These are phyloP conservation scores for Neurospora tetrasperma DNA, from an alignment of 495 filamentous ascomycete genomes.

Conservation along the genomic window DNA sequence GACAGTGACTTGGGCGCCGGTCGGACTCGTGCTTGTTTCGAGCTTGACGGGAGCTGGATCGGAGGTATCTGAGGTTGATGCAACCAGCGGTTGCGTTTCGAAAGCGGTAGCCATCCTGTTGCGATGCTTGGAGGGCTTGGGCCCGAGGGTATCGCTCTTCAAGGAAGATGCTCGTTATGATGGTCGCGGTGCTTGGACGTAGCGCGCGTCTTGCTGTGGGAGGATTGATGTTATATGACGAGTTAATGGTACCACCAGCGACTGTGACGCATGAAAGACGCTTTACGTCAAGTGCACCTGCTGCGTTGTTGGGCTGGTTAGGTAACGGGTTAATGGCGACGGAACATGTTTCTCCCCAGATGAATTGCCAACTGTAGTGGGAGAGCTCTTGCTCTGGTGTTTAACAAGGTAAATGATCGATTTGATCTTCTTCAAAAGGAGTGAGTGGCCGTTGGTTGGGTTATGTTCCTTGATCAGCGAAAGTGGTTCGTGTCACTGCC, in stretches of 20 bases:
- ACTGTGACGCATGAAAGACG: not conserved
- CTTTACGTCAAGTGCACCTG: not conserved
- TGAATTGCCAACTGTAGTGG: not conserved
- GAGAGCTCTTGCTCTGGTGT: not conserved
- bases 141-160: not conserved
- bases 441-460: not conserved
- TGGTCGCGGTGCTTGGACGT: not conserved
- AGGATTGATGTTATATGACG: not conserved
- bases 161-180: not conserved
- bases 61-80: not conserved
- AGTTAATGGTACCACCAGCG: not conserved
- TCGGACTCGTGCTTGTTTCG: constrained; percentile 7
- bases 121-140: not conserved
- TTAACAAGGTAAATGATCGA: not conserved
- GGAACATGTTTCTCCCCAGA: not conserved
- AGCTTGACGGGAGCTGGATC: constrained; percentile 9
- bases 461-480: not conserved
- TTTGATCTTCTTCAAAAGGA: not conserved
- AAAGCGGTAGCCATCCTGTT: not conserved
- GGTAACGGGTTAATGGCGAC: not conserved
- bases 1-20: constrained; percentile 17
- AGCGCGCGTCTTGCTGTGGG: not conserved
- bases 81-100: not conserved
- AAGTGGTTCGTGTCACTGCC: not conserved
- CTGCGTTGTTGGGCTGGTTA: not conserved